These are phyloP conservation scores for Neurospora sp. DNA, from an alignment of 495 filamentous ascomycete genomes.

Conservation along the genomic window DNA sequence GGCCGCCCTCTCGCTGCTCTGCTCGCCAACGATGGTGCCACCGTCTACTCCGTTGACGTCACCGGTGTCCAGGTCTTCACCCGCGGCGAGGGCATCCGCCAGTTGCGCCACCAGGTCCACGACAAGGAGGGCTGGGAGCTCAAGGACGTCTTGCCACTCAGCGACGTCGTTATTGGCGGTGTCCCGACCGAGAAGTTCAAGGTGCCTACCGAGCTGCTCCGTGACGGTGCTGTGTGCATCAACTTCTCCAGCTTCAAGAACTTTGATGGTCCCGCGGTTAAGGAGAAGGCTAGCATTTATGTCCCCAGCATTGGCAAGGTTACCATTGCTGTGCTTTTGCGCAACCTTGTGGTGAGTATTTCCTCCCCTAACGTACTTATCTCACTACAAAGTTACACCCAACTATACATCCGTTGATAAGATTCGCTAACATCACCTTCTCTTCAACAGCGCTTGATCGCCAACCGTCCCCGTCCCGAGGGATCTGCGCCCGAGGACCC, in stretches of 20 bases:
- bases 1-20: slow-evolving; percentile 89
- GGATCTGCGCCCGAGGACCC: slow-evolving; percentile 20
- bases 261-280: slow-evolving; percentile 70
- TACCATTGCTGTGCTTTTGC: slow-evolving; percentile 81
- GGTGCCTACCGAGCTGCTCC: slow-evolving; percentile 69
- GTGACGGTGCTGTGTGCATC: slow-evolving; percentile 88
- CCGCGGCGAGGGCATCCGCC: slow-evolving; percentile 72
- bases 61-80: slow-evolving; percentile 88
- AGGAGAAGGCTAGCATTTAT: slow-evolving; percentile 92
- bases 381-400: not conserved
- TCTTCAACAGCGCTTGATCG: slow-evolving; percentile 27
- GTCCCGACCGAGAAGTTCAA: slow-evolving; percentile 84
- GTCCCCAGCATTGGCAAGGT: slow-evolving; percentile 96
- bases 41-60: slow-evolving; percentile 89
- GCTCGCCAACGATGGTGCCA: slow-evolving; percentile 91
- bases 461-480: slow-evolving; percentile 24
- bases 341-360: slow-evolving; percentile 72
- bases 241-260: slow-evolving; percentile 98
- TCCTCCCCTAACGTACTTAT: not conserved
- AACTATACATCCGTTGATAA: not conserved
- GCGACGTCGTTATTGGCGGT: slow-evolving; percentile 89
- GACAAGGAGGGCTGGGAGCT: slow-evolving; percentile 66
- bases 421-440: not conserved
- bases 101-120: slow-evolving; percentile 70
- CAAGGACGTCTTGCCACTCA: slow-evolving; percentile 70